Evolutionary conservation across 352 stramenopile genomes (phyloP).

Genomic region (Globisporangium lucens): DNA sequence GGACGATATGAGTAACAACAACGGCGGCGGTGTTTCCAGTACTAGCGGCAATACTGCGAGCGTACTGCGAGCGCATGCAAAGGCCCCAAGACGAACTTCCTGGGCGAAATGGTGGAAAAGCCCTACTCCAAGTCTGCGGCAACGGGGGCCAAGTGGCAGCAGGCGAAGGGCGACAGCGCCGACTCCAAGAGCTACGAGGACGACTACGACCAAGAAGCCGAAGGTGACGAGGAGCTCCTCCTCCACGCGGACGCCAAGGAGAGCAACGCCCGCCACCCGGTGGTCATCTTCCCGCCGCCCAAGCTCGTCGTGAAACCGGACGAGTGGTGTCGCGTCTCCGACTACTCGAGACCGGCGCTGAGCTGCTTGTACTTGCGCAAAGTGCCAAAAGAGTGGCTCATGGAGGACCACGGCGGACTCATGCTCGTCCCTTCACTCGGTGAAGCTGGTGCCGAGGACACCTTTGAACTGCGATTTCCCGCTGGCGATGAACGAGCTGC

Average conservation of each 20-base stretch:
- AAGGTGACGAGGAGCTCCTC: slow-evolving; percentile 24
- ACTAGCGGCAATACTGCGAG: slow-evolving; percentile 24
- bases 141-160: slow-evolving; percentile 11
- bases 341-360: slow-evolving; percentile 49
- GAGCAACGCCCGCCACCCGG: not conserved
- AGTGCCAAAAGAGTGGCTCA: slow-evolving; percentile 61
- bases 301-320: slow-evolving; percentile 74
- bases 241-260: slow-evolving; percentile 13
- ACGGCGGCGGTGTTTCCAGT: not conserved
- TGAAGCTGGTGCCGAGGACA: slow-evolving; percentile 60
- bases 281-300: slow-evolving; percentile 35
- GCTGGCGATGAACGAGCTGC: slow-evolving; percentile 58
- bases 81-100: slow-evolving; percentile 66
- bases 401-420: slow-evolving; percentile 44
- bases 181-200: slow-evolving; percentile 18
- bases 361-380: slow-evolving; percentile 66
- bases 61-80: slow-evolving; percentile 39
- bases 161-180: slow-evolving; percentile 17
- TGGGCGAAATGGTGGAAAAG: slow-evolving; percentile 59
- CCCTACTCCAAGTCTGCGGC: slow-evolving; percentile 30
- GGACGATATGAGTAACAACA: slow-evolving; percentile 5
- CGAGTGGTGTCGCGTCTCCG: slow-evolving; percentile 68
- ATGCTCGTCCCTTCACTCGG: slow-evolving; percentile 76
- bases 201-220: slow-evolving; percentile 11
- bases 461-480: slow-evolving; percentile 78